Conservation (phyloP, 306 rosid genomes). For the Calophaca sinica region DNA sequence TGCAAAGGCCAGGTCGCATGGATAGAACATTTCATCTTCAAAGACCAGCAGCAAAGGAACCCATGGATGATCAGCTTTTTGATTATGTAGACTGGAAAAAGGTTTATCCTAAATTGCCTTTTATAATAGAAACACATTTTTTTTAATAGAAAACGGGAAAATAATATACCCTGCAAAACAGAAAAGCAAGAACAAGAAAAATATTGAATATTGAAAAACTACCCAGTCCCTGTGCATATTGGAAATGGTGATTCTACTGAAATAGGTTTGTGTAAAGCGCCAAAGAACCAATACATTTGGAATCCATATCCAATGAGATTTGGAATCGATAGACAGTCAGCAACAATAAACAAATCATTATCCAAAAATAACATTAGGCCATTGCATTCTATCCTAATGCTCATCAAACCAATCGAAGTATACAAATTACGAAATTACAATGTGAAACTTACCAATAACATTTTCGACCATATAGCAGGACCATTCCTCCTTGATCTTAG, state of each 20-base stretch:
- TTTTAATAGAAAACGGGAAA: not conserved
- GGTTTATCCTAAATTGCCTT: constrained; percentile 57
- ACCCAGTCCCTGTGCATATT: constrained; percentile 7
- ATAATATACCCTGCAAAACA: constrained; percentile 5
- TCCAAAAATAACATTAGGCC: too few species aligned
- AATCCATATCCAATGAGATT: too few species aligned
- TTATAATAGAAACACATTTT: not conserved
- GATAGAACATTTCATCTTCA: constrained; percentile 99
- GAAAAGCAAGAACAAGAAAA: constrained; percentile 20
- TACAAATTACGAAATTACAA: too few species aligned
- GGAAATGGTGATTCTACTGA: constrained; percentile 30
- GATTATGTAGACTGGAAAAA: constrained; percentile 94
- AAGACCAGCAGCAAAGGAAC: constrained; percentile 90
- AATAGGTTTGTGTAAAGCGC: constrained; percentile 1
- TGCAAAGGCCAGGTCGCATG: constrained; percentile 99
- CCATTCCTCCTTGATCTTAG: not conserved
- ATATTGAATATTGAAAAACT: constrained; percentile 20
- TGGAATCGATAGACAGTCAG: too few species aligned
- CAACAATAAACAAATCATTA: too few species aligned
- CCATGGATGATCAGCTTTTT: constrained; percentile 88
- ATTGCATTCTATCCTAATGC: too few species aligned
- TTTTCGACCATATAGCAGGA: not conserved
- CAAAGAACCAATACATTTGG: too few species aligned
- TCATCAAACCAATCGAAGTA: too few species aligned
- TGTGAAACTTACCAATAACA: too few species aligned